Base-by-base conservation (phyloP, 106 monocot genomes). In the Dendrobium officinale region DNA sequence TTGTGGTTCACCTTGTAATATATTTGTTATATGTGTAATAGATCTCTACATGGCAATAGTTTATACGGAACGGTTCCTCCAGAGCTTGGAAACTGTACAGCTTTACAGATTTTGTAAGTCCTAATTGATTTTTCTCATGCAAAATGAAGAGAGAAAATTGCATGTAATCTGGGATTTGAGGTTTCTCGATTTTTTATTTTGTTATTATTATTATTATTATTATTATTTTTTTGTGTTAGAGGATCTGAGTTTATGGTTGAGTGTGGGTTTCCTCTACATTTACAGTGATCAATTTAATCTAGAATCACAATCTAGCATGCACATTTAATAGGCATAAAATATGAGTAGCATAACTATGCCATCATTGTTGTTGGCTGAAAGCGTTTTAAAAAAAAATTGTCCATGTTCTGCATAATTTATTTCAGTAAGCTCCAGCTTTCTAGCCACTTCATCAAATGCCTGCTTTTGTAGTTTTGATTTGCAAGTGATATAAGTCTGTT, bases 51-150 rank as follows among this genome's bases (percentile, higher is more conserved):
- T 80, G 95, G 91, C 61, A 98, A 99, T 77, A 89, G 92, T 73
- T 88, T 98, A 73, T 98, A 91, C 88, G 98, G 98, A 81, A 77
- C 75, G 17, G 89, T 98, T 19, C 98, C 98, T 45, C 92, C 91
- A 79, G 92, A 92, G 64, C 59, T 98, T 13, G 95, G 95, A 78
- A 95, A 92, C 79, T 98, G 98, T 85, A 91, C 92, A 20, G 73
- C 87, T 70, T 88, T 98, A 73, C 92, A 98, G 78, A 78, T 79
- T 83, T 70, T 98, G 98, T 98, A 84, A 88, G 98, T 90, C 29
- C 44, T 73, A 43, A 15, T 17, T 73, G 17, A 5, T 74, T 74
- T 70, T 74, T 20, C 22, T 74, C 11, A 5, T 42, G 8, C 19
- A n/a, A 19, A 42, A 6, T 18, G 20, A 40, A 42, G 19, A 44